Percentiles rank a stretch among this genome's conserved stretches.
phyloP scores from a whole-genome alignment of 2,329 filamentous ascomycete species.

The Gliomastix tumulicola region DNA sequence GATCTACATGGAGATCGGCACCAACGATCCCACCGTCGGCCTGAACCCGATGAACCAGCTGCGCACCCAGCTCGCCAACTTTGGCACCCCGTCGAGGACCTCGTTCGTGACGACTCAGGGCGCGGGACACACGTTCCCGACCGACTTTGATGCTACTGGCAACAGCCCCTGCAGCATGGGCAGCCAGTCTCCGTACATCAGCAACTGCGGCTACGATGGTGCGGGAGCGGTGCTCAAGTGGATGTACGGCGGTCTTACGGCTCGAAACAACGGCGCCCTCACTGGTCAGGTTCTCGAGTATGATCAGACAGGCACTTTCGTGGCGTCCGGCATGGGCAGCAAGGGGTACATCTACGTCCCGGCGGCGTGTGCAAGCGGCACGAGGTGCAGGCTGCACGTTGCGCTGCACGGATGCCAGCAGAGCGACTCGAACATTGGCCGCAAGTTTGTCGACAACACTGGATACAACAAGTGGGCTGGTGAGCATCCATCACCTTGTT shows the following conservation, averaged over 20 bases:
- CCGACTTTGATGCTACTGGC: slow-evolving; percentile 6
- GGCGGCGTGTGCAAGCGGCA: slow-evolving; percentile 2
- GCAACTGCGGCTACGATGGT: slow-evolving; percentile 8
- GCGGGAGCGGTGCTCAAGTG: slow-evolving; percentile 5
- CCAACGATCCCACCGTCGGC: slow-evolving; percentile 12
- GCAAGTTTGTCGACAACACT: slow-evolving; percentile 4
- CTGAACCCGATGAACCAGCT: slow-evolving; percentile 6
- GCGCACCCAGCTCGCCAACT: slow-evolving; percentile 3
- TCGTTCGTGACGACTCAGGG: slow-evolving; percentile 3
- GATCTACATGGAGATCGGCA: slow-evolving; percentile 12
- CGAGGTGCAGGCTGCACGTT: slow-evolving; percentile 6
- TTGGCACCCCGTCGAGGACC: slow-evolving; percentile 1
- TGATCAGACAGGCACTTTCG: slow-evolving; percentile 4
- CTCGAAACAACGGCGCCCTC: slow-evolving; percentile 1
- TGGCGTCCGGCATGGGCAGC: slow-evolving; percentile 3
- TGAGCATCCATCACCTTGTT: not conserved
- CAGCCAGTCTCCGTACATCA: slow-evolving; percentile 5
- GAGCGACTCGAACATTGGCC: not conserved
- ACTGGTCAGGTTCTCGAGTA: not conserved
- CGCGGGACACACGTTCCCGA: slow-evolving; percentile 6
- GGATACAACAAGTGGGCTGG: slow-evolving; percentile 6
- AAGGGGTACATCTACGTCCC: slow-evolving; percentile 4
- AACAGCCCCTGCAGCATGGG: slow-evolving; percentile 4
- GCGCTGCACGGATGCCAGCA: slow-evolving; percentile 6
- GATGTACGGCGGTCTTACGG: slow-evolving; percentile 6